Evolutionary conservation across 148 eudicot species (phyloP).

Genomic region (Agrostemma githago): DNA sequence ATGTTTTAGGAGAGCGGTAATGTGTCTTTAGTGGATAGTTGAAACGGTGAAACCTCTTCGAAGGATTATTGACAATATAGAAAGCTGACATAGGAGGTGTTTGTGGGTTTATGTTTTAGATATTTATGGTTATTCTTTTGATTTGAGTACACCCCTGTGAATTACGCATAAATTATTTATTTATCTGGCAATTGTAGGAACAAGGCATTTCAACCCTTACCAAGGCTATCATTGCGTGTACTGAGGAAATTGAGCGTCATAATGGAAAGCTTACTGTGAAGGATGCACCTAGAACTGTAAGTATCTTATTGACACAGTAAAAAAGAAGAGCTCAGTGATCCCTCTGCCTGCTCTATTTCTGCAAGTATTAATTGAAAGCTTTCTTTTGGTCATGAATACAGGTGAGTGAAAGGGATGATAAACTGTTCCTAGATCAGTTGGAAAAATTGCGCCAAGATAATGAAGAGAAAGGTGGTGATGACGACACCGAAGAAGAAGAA

Average conservation of each 20-base stretch:
- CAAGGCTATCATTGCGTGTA: conserved; percentile 77
- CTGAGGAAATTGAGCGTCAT: conserved; percentile 66
- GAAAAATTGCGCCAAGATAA: conserved; percentile 44
- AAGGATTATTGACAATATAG: too few species aligned
- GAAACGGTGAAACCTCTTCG: too few species aligned
- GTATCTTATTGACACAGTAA: not conserved
- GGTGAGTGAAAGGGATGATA: conserved; percentile 91
- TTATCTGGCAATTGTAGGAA: conserved; percentile 40
- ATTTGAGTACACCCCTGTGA: not conserved
- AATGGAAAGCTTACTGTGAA: conserved; percentile 84
- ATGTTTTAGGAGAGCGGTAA: not conserved
- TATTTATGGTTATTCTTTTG: not conserved
- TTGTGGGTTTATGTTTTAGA: not conserved
- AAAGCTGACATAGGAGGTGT: not conserved
- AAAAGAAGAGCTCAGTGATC: not conserved
- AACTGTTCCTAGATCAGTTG: conserved; percentile 56
- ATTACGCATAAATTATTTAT: not conserved
- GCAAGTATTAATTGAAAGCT: not conserved
- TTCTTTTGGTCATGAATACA: conserved; percentile 16
- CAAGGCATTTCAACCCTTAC: conserved; percentile 81
- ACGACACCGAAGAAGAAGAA: conserved; percentile 74
- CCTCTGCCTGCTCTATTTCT: not conserved
- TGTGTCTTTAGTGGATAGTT: not conserved
- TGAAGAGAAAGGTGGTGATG: conserved; percentile 70
- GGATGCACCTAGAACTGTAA: conserved; percentile 90